Conservation (phyloP, 306 rosid species). For the Pyrus betulifolia region DNA sequence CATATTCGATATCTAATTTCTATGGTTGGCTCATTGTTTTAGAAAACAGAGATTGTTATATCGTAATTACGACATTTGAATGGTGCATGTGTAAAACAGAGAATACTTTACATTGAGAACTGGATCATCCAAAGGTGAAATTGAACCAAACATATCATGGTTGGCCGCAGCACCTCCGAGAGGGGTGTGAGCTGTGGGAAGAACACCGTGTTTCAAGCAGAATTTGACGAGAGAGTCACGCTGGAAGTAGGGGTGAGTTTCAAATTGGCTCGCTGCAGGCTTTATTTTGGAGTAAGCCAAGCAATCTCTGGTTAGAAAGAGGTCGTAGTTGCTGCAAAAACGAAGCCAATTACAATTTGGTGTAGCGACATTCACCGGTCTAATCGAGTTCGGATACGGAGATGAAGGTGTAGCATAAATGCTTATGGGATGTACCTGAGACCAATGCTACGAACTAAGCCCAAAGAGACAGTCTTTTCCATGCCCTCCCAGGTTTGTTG, state of each 20-base stretch:
- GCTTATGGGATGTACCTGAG: conserved; percentile 37
- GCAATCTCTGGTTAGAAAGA: conserved; percentile 85
- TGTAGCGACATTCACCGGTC: neutral
- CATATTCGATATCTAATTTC: no score
- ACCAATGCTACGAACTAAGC: conserved; percentile 80
- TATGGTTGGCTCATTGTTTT: no score
- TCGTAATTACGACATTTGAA: no score
- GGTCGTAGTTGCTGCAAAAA: conserved; percentile 75
- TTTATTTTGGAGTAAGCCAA: conserved; percentile 81
- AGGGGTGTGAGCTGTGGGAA: conserved; percentile 88
- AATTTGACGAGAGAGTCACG: conserved; percentile 76
- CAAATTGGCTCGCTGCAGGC: conserved; percentile 90
- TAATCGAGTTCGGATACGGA: neutral
- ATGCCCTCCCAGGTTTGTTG: conserved; percentile 74
- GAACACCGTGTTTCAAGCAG: conserved; percentile 68
- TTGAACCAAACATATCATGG: conserved; percentile 61
- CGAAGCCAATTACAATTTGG: neutral
- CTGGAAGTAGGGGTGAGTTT: conserved; percentile 84
- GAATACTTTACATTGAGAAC: conserved; percentile 50
- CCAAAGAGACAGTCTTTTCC: conserved; percentile 62
- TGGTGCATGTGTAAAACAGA: neutral
- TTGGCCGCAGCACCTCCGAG: conserved; percentile 83
- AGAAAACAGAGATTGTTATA: no score
- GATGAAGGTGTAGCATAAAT: neutral
- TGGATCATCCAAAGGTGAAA: conserved; percentile 68